These are phyloP conservation scores for Fagus sylvatica DNA, from an alignment of 306 rosid genomes.

Conservation along the genomic window DNA sequence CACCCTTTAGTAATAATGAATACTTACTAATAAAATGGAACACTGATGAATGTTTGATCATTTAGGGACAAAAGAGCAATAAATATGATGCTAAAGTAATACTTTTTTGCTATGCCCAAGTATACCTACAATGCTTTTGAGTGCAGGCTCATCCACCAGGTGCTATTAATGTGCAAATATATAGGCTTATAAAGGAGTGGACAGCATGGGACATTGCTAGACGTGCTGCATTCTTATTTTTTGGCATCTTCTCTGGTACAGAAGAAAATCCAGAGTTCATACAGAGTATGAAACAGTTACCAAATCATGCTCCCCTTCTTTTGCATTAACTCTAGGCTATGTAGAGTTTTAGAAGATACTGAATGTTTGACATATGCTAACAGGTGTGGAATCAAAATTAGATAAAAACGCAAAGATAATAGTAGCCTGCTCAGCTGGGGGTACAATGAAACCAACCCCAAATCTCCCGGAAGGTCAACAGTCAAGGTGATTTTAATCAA, in stretches of 20 bases:
- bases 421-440: slow-evolving; percentile 90
- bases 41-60: not conserved
- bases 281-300: slow-evolving; percentile 41
- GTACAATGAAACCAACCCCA: slow-evolving; percentile 92
- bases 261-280: slow-evolving; percentile 98
- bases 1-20: not conserved
- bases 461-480: slow-evolving; percentile 96
- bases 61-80: not conserved
- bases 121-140: not conserved
- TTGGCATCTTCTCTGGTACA: slow-evolving; percentile 92
- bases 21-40: not conserved
- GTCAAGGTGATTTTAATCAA: slow-evolving; percentile 56
- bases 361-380: slow-evolving; percentile 12
- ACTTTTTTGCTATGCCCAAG: not conserved
- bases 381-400: slow-evolving; percentile 78
- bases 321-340: slow-evolving; percentile 15
- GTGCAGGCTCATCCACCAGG: slow-evolving; percentile 83
- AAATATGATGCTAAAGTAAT: not conserved
- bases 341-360: not conserved
- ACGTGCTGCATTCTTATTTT: slow-evolving; percentile 96
- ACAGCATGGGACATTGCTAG: slow-evolving; percentile 99
- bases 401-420: slow-evolving; percentile 75
- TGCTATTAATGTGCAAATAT: slow-evolving; percentile 89
- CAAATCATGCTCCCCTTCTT: not conserved
- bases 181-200: slow-evolving; percentile 98